Base-by-base conservation (phyloP, 768 basidiomycete species). In the Suillus placidus region DNA sequence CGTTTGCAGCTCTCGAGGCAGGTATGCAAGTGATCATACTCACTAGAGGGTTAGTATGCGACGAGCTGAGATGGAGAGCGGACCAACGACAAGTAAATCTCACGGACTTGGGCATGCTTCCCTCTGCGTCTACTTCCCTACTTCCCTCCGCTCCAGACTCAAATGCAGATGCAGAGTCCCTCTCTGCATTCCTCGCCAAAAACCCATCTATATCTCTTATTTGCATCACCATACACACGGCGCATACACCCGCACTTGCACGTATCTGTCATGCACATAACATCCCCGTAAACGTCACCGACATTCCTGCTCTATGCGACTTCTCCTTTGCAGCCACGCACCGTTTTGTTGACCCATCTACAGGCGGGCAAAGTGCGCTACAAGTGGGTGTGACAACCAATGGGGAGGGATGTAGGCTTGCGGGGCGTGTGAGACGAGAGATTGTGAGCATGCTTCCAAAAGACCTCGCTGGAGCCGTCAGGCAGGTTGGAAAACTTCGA, bases 371-470 rank as follows among this genome's bases (percentile, higher is more conserved):
- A 18, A 85, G 85, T 1, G 73, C 87, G 3, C 77, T 93, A 1
- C 92, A 92, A 72, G 78, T 99, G 26, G 93, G 90, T 0, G 85
- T 98, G 3, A 93, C 95, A 4, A 96, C 96, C 0, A 98, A 97
- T 70, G 94, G 94, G 0, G 87, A 91, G 67, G 97, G 95, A 2
- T 98, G 97, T 71, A 81, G 97, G 7, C 82, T 99, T 5, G 90
- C 90, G 0, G 85, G 88, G 1, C 84, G 97, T 13, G 79, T 99
- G 45, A 85, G 88, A 42, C 82, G 97, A 32, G 95, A 98, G 30
- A 89, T 98, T 60, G 87, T 97, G 2, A 80, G 90, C 0, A 82
- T 82, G 47, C 78, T 99, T 6, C 89, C 94, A 0, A 84, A 81
- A 65, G 87, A 90, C 9, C 83, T 92, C 0, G 95, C 94, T 0